Evolutionary conservation across 495 filamentous ascomycete genomes (phyloP).

Genomic region (Tuber microsphaerosporum): DNA sequence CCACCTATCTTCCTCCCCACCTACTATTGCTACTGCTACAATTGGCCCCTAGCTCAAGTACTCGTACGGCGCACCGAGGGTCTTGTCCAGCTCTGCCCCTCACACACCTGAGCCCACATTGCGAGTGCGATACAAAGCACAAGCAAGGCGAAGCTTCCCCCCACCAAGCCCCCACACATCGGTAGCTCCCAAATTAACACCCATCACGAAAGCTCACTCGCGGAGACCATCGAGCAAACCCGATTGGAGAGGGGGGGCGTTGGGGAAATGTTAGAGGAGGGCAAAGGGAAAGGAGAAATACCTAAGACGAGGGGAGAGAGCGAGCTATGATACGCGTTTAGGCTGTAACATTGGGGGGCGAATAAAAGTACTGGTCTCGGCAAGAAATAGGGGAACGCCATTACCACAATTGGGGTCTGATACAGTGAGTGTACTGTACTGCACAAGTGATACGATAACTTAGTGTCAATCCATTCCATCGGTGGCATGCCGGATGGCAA

Average conservation of each 20-base stretch:
- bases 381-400: background rate
- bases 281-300: constrained; percentile 10
- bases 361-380: background rate
- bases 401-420: background rate
- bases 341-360: background rate
- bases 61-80: background rate
- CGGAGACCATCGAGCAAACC: background rate
- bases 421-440: background rate
- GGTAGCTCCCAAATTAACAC: background rate
- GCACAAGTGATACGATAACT: background rate
- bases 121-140: background rate
- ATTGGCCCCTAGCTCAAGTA: background rate
- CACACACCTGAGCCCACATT: background rate
- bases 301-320: background rate
- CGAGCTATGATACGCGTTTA: background rate
- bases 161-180: background rate
- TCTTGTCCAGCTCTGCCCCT: background rate
- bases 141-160: background rate
- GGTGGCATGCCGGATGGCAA: background rate
- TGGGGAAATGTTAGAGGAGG: background rate
- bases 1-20: background rate
- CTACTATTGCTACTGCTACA: background rate
- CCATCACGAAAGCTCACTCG: constrained; percentile 4
- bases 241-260: background rate
- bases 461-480: background rate